phyloP scores from a whole-genome alignment of 2,329 filamentous ascomycete species.

The Fusarium secorum region DNA sequence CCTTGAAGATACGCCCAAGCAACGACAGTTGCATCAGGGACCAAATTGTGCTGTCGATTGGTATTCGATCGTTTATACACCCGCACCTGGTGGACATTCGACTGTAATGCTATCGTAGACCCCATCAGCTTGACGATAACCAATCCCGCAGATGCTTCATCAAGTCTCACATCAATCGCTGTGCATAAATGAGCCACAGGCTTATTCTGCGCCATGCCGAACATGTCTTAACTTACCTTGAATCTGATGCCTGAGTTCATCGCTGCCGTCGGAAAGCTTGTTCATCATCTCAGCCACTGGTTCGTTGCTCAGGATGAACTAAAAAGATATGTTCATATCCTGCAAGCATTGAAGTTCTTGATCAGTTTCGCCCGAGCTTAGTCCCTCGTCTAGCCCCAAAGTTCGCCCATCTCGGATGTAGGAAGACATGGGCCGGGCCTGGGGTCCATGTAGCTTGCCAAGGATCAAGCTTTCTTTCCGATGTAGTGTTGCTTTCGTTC shows the following conservation, averaged over 20 bases:
- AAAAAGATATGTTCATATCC: slow-evolving; percentile 1
- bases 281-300: slow-evolving; percentile 11
- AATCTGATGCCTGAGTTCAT: slow-evolving; percentile 9
- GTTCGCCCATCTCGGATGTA: slow-evolving; percentile 19
- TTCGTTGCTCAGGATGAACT: neutral
- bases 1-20: slow-evolving; percentile 9
- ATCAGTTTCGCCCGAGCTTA: slow-evolving; percentile 24
- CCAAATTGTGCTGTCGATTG: neutral
- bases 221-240: neutral
- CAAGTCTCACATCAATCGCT: neutral
- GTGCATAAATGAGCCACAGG: slow-evolving; percentile 13
- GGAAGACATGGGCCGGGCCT: slow-evolving; percentile 18
- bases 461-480: slow-evolving; percentile 14
- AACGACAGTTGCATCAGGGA: slow-evolving; percentile 3
- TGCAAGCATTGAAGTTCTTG: slow-evolving; percentile 20
- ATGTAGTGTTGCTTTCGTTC: neutral
- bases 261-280: slow-evolving; percentile 14
- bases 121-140: neutral
- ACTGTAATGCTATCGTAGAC: neutral
- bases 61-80: neutral
- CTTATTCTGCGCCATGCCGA: slow-evolving; percentile 9
- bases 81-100: neutral
- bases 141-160: neutral
- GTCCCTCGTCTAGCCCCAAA: slow-evolving; percentile 17
- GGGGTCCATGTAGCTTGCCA: slow-evolving; percentile 6